Conservation (phyloP, 441 rosid species). For the Metrosideros polymorpha region DNA sequence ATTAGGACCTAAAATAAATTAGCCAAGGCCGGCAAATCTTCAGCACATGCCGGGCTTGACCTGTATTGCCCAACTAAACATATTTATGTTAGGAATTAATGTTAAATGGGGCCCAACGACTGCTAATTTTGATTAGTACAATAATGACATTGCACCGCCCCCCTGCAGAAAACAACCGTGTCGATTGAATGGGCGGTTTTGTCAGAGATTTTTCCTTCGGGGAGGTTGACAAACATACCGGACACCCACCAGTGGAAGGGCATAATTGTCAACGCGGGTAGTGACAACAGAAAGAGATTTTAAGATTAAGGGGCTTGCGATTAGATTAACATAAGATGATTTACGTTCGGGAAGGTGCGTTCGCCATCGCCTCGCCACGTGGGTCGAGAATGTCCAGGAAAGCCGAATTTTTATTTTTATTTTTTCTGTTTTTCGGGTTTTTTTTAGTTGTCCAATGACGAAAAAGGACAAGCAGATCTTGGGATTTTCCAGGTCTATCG, state of each 20-base stretch:
- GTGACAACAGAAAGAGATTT: not conserved
- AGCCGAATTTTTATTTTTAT: no score
- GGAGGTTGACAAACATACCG: not conserved
- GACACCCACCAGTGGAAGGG: no score
- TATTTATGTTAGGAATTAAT: not conserved
- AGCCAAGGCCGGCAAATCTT: not conserved
- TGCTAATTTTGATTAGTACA: not conserved
- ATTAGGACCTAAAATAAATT: not conserved
- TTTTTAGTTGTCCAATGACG: not conserved
- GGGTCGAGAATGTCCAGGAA: not conserved
- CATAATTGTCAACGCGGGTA: not conserved
- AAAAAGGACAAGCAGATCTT: not conserved
- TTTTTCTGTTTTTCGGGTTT: not conserved
- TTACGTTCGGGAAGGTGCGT: not conserved
- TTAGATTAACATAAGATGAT: not conserved
- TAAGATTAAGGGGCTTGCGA: not conserved
- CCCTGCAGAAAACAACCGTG: no score
- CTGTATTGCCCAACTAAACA: not conserved
- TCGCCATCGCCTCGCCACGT: not conserved
- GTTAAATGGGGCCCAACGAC: not conserved
- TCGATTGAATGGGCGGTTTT: no score
- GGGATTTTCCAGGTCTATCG: not conserved
- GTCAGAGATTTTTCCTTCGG: not conserved
- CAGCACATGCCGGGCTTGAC: not conserved
- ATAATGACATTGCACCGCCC: not conserved